Evolutionary conservation across 1,284 basidiomycete species (phyloP), one percentile per base, ranked within the genome.

Genomic region (Spongispora temasekensis): DNA sequence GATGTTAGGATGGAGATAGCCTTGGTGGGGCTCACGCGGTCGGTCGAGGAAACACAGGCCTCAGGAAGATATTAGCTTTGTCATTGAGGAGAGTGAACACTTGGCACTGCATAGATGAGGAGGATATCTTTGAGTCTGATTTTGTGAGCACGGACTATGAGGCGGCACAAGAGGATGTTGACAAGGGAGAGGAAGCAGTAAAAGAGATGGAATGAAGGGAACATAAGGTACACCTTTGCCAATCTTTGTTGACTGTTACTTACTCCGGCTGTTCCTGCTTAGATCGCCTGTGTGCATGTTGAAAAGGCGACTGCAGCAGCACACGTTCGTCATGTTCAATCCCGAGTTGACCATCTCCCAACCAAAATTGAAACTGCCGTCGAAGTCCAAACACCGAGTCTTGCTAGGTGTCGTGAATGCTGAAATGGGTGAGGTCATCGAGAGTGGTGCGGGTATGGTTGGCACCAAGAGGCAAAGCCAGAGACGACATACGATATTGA

Each of bases 61-160:
- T 2, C 91, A 91, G 34, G 88, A 90, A 57, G 91, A 93, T 65
- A 73, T 76, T 1, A 91, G 93, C 57, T 93, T 91, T 62, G 68
- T 83, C 5, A 74, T 85, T 37, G 84, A 82, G 50, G 87, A 84
- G 72, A 84, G 88, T 85, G 58, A 28, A 68, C 61, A 3, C 2
- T 19, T 28, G 42, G 10, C 17, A 32, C 23, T 25, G 4, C 40
- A 31, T 64, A 91, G 91, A 89, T 56, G 91, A 94, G 71, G 85
- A 90, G 62, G 91, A 93, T 67, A 72, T 88, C 10, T 91, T 91
- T 64, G 90, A 83, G 62, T 90, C 88, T 17, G 92, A 94, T 71
- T 94, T 94, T 67, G 87, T 86, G 62, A 91, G 89, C 63, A 93
- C 90, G 1, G 91, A 92, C 57, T 88, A 90, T 60, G 91, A 91